Evolutionary conservation across 148 eudicot genomes (phyloP).

Genomic region (Mesembryanthemum crystallinum): DNA sequence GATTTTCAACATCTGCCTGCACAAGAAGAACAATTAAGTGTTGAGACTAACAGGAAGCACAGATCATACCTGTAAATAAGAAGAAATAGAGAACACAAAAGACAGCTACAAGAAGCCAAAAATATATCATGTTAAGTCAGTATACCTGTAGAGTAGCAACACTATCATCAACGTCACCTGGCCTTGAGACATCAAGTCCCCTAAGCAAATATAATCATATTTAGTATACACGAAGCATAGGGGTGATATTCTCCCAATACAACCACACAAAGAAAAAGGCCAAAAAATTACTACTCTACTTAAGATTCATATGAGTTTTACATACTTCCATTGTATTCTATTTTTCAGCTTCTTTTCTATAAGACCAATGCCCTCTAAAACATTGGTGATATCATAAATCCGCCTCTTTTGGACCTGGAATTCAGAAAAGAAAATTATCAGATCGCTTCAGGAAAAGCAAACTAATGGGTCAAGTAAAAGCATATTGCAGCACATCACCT

Average conservation of each 20-base stretch:
- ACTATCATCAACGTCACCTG: constrained; percentile 75
- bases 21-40: not conserved
- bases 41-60: not conserved
- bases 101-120: too few relatives aligned
- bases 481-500: constrained; percentile 42
- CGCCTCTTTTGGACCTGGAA: constrained; percentile 95
- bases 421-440: constrained; percentile 16
- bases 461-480: not conserved
- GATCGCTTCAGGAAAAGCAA: not conserved
- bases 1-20: constrained; percentile 89
- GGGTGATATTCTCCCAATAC: not conserved
- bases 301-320: not conserved
- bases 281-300: too few relatives aligned
- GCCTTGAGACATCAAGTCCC: constrained; percentile 83
- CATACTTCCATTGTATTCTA: constrained; percentile 99
- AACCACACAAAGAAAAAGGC: not conserved
- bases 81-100: not conserved
- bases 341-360: constrained; percentile 96
- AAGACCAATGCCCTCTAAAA: constrained; percentile 94
- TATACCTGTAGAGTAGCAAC: constrained; percentile 72
- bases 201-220: constrained; percentile 40
- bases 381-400: constrained; percentile 97
- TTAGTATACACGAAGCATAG: constrained; percentile 3
- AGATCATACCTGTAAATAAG: not conserved
- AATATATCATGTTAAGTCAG: not conserved